Evolutionary conservation across 306 rosid genomes (phyloP).

Genomic region (Abrus precatorius): DNA sequence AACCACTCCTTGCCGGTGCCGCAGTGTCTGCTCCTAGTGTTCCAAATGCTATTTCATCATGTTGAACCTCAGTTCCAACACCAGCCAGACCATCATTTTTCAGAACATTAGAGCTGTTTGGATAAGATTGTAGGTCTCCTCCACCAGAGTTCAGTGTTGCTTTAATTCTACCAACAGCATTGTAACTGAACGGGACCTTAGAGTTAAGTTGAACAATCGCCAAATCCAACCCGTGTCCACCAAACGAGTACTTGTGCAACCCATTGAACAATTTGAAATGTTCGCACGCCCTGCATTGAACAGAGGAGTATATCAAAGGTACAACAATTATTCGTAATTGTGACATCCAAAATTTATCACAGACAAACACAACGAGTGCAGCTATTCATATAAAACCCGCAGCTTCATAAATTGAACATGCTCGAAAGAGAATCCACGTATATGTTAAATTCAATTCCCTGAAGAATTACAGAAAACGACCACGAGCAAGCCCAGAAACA

Average conservation of each 20-base stretch:
- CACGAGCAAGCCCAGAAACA: too few species aligned
- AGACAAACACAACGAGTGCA: neutral
- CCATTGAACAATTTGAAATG: constrained; percentile 48
- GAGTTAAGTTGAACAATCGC: constrained; percentile 40
- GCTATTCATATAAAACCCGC: neutral
- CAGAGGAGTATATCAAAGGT: constrained; percentile 3
- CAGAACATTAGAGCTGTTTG: constrained; percentile 42
- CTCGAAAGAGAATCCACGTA: neutral
- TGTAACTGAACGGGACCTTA: constrained; percentile 46
- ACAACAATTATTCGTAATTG: neutral
- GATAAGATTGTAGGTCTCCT: constrained; percentile 60
- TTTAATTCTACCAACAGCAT: constrained; percentile 53
- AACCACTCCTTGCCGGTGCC: constrained; percentile 47
- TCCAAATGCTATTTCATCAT: constrained; percentile 54
- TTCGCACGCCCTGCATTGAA: constrained; percentile 34
- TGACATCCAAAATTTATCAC: constrained; percentile 15
- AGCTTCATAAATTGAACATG: constrained; percentile 5
- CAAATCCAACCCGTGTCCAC: constrained; percentile 29
- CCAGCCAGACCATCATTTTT: constrained; percentile 37
- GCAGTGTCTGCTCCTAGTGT: constrained; percentile 56
- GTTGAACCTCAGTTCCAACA: constrained; percentile 54
- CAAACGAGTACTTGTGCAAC: constrained; percentile 18
- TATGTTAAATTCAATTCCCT: neutral
- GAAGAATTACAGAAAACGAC: too few species aligned
- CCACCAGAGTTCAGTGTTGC: constrained; percentile 69